phyloP scores from a whole-genome alignment of 208 protist species.

The Tritrichomonas foetus region DNA sequence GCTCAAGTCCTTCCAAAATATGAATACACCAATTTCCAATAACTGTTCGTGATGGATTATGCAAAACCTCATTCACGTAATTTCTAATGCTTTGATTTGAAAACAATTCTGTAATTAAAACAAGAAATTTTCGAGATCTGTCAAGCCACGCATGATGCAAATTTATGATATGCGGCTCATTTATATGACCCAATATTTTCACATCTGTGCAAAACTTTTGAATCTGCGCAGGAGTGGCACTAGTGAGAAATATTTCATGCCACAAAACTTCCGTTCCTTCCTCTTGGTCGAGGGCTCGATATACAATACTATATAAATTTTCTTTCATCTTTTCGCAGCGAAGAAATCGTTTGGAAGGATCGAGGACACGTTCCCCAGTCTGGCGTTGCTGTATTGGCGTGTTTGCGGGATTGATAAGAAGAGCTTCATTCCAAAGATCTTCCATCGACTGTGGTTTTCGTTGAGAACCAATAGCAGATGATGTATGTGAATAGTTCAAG shows the following conservation, averaged over 20 bases:
- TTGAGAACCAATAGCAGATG: too few relatives aligned
- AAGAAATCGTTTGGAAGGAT: not conserved
- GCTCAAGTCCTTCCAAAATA: not conserved
- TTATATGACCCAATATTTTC: not conserved
- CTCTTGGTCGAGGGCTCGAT: not conserved
- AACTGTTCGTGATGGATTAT: not conserved
- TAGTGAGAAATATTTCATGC: not conserved
- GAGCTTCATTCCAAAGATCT: too few relatives aligned
- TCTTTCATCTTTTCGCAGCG: not conserved
- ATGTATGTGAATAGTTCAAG: too few relatives aligned
- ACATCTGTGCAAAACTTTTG: not conserved
- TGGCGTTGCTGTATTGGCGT: not conserved
- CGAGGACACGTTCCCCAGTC: not conserved
- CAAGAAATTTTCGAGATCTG: not conserved
- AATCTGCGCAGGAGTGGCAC: not conserved
- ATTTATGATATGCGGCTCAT: not conserved
- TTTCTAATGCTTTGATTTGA: not conserved
- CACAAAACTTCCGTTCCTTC: not conserved
- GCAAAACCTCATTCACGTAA: not conserved
- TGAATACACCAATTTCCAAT: conserved; percentile 15
- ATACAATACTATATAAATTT: not conserved
- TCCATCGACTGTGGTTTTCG: too few relatives aligned
- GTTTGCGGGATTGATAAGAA: too few relatives aligned
- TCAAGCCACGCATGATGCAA: not conserved
- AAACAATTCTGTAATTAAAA: not conserved